phyloP scores from a whole-genome alignment of 2,329 filamentous ascomycete genomes.

The Colletotrichum lupini region DNA sequence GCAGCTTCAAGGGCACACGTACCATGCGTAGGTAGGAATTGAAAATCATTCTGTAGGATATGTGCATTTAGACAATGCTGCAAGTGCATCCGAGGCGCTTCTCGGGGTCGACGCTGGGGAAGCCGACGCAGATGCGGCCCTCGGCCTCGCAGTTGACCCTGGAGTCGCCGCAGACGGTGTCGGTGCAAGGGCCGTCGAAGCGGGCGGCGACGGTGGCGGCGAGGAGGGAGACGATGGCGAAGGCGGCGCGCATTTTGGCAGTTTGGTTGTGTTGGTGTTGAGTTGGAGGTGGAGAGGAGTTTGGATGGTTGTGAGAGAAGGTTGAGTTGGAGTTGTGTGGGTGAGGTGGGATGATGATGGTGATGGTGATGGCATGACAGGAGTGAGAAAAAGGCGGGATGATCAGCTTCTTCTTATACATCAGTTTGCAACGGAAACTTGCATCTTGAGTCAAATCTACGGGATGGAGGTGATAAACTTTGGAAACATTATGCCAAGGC shows the following conservation, averaged over 20 bases:
- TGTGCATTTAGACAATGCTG: conserved; percentile 1
- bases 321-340: neutral
- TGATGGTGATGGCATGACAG: conserved; percentile 13
- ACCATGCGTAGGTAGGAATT: neutral
- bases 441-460: neutral
- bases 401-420: conserved; percentile 22
- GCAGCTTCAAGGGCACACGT: neutral
- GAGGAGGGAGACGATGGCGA: conserved; percentile 22
- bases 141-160: conserved; percentile 25
- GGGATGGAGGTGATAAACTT: neutral
- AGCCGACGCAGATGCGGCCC: conserved; percentile 32
- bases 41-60: neutral
- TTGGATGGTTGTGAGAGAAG: neutral
- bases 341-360: neutral
- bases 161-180: conserved; percentile 13
- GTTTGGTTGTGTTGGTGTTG: neutral
- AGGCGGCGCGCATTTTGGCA: conserved; percentile 19
- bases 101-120: conserved; percentile 23
- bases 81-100: conserved; percentile 26
- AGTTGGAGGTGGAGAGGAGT: neutral
- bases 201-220: conserved; percentile 19
- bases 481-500: conserved; percentile 7
- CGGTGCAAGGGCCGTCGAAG: conserved; percentile 27
- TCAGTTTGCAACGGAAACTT: neutral
- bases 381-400: neutral